A percentile compares a stretch with the other conserved stretches of the same genome.
phyloP scores from a whole-genome alignment of 2,329 filamentous ascomycete genomes.

The Xylariales sp. region DNA sequence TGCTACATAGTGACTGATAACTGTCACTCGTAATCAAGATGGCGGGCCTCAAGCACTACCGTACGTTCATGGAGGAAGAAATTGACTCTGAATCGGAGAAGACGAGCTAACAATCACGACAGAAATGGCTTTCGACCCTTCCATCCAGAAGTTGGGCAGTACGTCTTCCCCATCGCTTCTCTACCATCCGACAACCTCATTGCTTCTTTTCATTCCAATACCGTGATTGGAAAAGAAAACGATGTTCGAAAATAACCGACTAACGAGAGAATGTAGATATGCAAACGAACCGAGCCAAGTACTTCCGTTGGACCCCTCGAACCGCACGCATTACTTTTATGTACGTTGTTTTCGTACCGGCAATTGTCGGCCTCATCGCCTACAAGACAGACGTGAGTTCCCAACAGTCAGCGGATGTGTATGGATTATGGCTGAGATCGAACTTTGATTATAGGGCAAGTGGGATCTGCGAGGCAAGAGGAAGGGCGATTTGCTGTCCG shows the following conservation, averaged over 20 bases:
- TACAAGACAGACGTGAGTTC: constrained; percentile 81
- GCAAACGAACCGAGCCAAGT: constrained; percentile 80
- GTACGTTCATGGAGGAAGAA: constrained; percentile 23
- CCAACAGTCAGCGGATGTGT: background rate
- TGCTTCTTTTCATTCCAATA: too few relatives aligned
- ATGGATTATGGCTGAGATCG: background rate
- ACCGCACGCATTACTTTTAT: constrained; percentile 77
- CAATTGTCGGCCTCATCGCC: constrained; percentile 64
- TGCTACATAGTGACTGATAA: too few relatives aligned
- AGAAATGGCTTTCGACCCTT: constrained; percentile 44
- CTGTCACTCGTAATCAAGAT: constrained; percentile 35
- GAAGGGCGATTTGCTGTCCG: constrained; percentile 76
- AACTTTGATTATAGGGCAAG: constrained; percentile 61
- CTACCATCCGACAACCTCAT: background rate
- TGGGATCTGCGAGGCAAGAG: constrained; percentile 83
- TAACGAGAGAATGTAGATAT: constrained; percentile 57
- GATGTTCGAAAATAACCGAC: too few relatives aligned
- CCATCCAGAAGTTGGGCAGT: constrained; percentile 41
- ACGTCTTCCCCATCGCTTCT: constrained; percentile 21
- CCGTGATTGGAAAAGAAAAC: too few relatives aligned
- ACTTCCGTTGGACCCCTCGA: constrained; percentile 88
- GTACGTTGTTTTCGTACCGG: constrained; percentile 71
- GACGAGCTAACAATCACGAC: constrained; percentile 23
- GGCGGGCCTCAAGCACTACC: constrained; percentile 38
- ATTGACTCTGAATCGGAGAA: too few relatives aligned